Evolutionary conservation across 495 filamentous ascomycete species (phyloP).

Genomic region (Aspergillus funiculosus): DNA sequence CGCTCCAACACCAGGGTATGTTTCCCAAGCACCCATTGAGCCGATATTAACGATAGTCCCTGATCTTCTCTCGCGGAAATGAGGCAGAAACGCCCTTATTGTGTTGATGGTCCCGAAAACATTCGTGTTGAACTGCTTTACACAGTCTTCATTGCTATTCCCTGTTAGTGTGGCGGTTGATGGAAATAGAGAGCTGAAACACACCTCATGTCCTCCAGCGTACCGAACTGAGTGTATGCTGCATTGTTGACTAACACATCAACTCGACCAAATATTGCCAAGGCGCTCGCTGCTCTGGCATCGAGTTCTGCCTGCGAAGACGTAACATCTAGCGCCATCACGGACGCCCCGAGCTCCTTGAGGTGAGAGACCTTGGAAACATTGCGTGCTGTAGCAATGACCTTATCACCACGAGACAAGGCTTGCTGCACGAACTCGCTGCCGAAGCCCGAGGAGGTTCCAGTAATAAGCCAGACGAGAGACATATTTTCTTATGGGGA

Average conservation of each 20-base stretch:
- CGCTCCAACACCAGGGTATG: not conserved
- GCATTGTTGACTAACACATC: conserved; percentile 53
- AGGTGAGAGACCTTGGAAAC: conserved; percentile 36
- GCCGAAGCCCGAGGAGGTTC: conserved; percentile 51
- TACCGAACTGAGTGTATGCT: conserved; percentile 31
- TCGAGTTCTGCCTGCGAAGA: conserved; percentile 29
- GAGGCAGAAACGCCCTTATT: conserved; percentile 3
- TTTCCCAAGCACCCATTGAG: not conserved
- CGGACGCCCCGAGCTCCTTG: conserved; percentile 36
- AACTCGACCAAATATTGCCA: conserved; percentile 33
- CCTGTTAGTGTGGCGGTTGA: not conserved
- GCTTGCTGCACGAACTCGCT: conserved; percentile 37
- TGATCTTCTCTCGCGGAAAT: not conserved
- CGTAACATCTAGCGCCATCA: conserved; percentile 42
- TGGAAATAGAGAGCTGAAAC: not conserved
- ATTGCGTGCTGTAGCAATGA: conserved; percentile 51
- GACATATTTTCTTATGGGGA: conserved; percentile 8
- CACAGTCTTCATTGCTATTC: not conserved
- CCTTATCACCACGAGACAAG: conserved; percentile 45
- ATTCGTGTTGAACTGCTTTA: conserved; percentile 8
- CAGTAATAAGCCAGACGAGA: conserved; percentile 54
- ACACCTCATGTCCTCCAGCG: conserved; percentile 19
- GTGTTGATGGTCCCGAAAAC: conserved; percentile 3
- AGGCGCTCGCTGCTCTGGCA: conserved; percentile 34
- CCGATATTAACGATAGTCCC: conserved; percentile 10